Evolutionary conservation across 2,329 filamentous ascomycete genomes (phyloP).

Genomic region (Diaporthe caulivora): DNA sequence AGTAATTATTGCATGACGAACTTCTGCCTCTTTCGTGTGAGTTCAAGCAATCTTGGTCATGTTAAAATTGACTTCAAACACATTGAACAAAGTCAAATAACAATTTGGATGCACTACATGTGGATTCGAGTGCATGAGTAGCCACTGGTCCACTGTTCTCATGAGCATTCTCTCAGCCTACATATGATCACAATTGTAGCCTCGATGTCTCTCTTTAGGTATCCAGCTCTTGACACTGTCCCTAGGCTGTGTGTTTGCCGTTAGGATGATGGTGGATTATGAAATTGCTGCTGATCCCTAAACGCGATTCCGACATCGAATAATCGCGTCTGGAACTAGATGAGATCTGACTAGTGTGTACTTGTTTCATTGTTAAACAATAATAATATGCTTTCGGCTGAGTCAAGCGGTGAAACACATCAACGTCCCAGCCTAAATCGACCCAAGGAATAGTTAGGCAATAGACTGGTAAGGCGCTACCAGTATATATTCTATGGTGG

Average conservation of each 20-base stretch:
- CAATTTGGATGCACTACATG: neutral
- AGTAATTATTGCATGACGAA: neutral
- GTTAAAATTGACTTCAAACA: neutral
- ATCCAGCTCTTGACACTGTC: neutral
- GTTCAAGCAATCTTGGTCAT: no score
- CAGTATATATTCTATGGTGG: neutral
- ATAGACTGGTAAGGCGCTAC: no score
- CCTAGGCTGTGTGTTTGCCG: neutral
- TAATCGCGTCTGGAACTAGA: neutral
- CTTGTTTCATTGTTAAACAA: neutral
- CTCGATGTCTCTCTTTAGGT: neutral
- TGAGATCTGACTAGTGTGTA: neutral
- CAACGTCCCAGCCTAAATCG: neutral
- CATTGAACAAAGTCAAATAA: neutral
- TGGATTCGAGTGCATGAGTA: neutral
- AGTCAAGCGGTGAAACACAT: neutral
- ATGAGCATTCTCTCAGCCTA: neutral
- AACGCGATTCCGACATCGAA: no score
- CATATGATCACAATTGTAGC: neutral
- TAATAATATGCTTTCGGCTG: neutral
- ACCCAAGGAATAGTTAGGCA: neutral
- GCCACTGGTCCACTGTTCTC: neutral
- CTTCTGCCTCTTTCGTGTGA: neutral
- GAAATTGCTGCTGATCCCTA: neutral
- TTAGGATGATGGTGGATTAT: neutral